Evolutionary conservation across 2,329 filamentous ascomycete genomes (phyloP), one percentile per base, ranked within the genome.

Genomic region (Lecanoromycetidae sp.): DNA sequence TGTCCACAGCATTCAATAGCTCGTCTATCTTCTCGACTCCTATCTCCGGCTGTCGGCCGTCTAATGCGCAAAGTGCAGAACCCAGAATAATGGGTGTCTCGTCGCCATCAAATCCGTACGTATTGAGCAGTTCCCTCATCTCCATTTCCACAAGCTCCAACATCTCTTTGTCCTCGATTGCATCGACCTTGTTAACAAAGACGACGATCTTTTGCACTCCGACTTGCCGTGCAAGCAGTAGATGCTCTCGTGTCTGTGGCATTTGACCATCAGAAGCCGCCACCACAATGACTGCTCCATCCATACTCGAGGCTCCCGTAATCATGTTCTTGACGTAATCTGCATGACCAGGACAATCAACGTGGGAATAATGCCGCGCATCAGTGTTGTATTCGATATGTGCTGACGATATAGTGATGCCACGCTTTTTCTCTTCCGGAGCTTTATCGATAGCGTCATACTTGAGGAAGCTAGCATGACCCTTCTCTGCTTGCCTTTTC

Each of bases 281-380:
- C 60, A 98, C 93, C 57, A 98, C 91, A 61, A 98, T 95, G 65
- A 98, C 90, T 61, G 91, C 90, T 61, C 91, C 91, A 61, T 98
- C 91, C 91, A 98, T 98, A 76, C 87, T 94, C 61, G 93, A 90
- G 54, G 91, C 88, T 80, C 91, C 91, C 57, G 91, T 98, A 69
- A 98, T 98, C 91, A 98, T 98, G 82, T 98, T 98, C 80, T 98
- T 98, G 76, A 98, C 96, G 77, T 98, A 98, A 87, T 98, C 91
- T 71, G 91, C 91, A 82, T 98, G 91, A 71, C 91, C 91, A 50
- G 91, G 91, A 71, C 91, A 98, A 79, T 98, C 91, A 74, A 98
- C 91, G 79, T 98, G 91, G 61, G 91, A 91, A 73, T 98, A 98
- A 75, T 98, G 91, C 63, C 91, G 83, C 65, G 75, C 76, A 0